Evolutionary conservation across 2,329 filamentous ascomycete species (phyloP), one percentile per base, ranked within the genome.

Genomic region (Aureobasidium sp.): DNA sequence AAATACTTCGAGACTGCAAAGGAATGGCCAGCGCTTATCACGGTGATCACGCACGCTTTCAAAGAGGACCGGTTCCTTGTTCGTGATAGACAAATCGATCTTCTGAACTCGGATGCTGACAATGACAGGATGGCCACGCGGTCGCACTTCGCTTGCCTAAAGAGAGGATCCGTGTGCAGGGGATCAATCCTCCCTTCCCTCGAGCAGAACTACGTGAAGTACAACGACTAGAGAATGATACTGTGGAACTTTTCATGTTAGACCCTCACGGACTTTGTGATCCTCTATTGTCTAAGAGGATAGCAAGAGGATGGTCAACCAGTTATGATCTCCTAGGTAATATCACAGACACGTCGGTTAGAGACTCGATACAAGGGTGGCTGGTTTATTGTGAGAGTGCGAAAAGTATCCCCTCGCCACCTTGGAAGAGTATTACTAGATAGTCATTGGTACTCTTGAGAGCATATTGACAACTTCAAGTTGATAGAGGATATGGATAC

Each of bases 21-120:
- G 4, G 55, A 49, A 1, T 79, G 77, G 62, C 77, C 77, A 0
- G 64, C 68, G 21, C 68, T 69, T 1, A 67, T 79, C 23, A 74
- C 74, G 1, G 66, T 79, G 33, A 70, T 79, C 31, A 78, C 76
- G 2, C 77, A 79, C 65, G 75, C 75, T 0, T 79, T 79, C 70
- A 79, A 79, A 60, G 68, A 74, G 19, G 67, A 67, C 25, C 68
- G 77, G 1, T 78, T 79, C 57, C 65, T 78, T 29, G 55, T 58
- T 23, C 6, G 55, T 58, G 17, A 17, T 31, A 11, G 11, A 23
- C 17, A n/a, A 19, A 5, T 11, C 13, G 5, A 27, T 31, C 15
- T 21, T 15, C 10, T 23, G 10, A 5, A 29, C 21, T 9, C n/a
- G 17, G n/a, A 7, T 49, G 33, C 55, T 58, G 27, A 58, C 43